Evolutionary conservation across 129 eudicot species (phyloP), one percentile per base, ranked within the genome.

Genomic region (Cynara cardunculus): DNA sequence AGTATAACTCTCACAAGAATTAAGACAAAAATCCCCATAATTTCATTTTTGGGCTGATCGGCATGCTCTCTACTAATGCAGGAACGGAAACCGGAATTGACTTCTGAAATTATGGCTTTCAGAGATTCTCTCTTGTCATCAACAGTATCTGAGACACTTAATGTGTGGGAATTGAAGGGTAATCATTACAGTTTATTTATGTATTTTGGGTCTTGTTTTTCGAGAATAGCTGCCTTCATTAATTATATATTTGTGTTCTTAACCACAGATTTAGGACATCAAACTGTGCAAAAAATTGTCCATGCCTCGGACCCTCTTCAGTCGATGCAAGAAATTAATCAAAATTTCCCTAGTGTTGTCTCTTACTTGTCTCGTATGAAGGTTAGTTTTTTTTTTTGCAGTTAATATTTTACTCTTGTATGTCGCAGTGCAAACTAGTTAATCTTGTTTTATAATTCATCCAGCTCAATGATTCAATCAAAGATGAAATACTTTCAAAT

Each of bases 131-230:
- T 96, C 22, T 83, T 96, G 79, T 90, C 99, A 73, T 91, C 98
- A 69, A 87, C 97, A 28, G 74, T 96, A 53, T 96, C 99, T 62
- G 99, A 96, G 78, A 96, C 97, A 69, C 92, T 96, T 41, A 93
- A 96, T 71, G 97, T 96, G 74, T 96, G 99, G 99, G 99, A 96
- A 79, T 87, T 96, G 76, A 96, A 91, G 86, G 99, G 99, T 92
- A 81, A 73, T 24, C 62, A 68, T 72, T 16, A 37, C 7, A 7
- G 28, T 78, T 77, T 44, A 56, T 56, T 56, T n/a, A 56, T 56
- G 65, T 56, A 56, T 56, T 56, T 56, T 18, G 24, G 65, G 8
- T 56, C 65, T 56, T 24, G 21, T 56, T 56, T 56, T 24, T 56
- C 10, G 24, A 56, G 22, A 19, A 56, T 19, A 56, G 24, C 22